phyloP scores from a whole-genome alignment of 768 basidiomycete genomes.

The Auricularia sp. region DNA sequence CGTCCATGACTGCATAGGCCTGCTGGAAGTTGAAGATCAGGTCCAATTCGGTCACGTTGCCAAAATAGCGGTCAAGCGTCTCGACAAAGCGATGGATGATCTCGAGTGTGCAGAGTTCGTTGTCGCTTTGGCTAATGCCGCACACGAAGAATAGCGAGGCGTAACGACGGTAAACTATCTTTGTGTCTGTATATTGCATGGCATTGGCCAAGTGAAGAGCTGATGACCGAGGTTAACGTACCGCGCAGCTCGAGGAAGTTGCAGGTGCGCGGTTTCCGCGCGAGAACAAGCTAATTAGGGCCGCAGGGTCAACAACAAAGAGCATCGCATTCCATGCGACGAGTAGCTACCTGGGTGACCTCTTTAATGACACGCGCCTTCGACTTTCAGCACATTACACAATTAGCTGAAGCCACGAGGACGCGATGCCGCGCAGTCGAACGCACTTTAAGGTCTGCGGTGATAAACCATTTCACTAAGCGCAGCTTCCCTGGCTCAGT shows the following conservation, averaged over 20 bases:
- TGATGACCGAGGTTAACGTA: constrained; percentile 20
- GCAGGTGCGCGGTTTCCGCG: constrained; percentile 82
- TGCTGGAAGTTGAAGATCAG: constrained; percentile 44
- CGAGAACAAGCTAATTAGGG: constrained; percentile 53
- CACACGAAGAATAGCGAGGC: constrained; percentile 93
- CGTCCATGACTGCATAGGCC: constrained; percentile 39
- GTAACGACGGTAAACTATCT: constrained; percentile 91
- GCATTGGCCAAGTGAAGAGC: not conserved
- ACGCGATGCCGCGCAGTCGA: not conserved
- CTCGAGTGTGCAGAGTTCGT: constrained; percentile 86
- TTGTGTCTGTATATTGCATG: constrained; percentile 38
- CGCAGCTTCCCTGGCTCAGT: not conserved
- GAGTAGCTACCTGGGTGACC: not conserved
- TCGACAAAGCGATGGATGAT: constrained; percentile 93
- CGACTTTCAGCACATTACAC: not conserved
- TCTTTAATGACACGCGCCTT: not conserved
- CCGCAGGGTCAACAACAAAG: not conserved
- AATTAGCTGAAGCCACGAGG: not conserved
- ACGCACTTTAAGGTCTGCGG: not conserved
- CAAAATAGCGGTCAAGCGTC: constrained; percentile 58
- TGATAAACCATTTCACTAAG: not conserved
- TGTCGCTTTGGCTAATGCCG: constrained; percentile 73
- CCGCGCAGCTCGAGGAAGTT: constrained; percentile 97
- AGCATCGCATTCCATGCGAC: not conserved
- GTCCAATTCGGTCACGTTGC: constrained; percentile 35